Base-by-base conservation (phyloP, 306 rosid genomes). In the Cicer judaicum region DNA sequence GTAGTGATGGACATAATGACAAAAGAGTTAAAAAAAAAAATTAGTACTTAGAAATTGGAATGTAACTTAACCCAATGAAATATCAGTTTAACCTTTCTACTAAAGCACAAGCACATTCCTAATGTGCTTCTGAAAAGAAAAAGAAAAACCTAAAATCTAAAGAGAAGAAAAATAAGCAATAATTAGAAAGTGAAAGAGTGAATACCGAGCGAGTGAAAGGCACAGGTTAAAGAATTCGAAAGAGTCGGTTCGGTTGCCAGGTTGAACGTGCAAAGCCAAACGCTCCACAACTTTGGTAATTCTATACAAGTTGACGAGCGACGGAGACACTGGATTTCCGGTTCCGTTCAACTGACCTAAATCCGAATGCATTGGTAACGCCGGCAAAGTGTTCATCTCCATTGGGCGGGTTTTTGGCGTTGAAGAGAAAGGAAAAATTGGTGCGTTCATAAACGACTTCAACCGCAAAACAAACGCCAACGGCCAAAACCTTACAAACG, bases 181-280 rank as follows among this genome's bases (percentile, higher is more conserved):
- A 18, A 64, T 6, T 18, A n/a, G 15, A 38, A 60, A 44, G 14
- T n/a, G 16, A 21, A 11, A 19, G 59, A 15, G 11, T 13, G 54
- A 46, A 49, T 63, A 88, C 94, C 89, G 68, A 16, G 97, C 74
- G 56, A 92, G 97, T 68, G 90, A 72, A 63, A 88, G 82, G 74
- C 93, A 88, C 55, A 80, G 84, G 15, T 55, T 52, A 39, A 56
- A 80, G 72, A 89, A 80, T 42, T 92, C 90, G n/a, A 0, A 2
- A 66, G 79, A 5, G 29, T 87, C 84, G 64, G 38, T 2, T 3
- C 38, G 66, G 66, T 7, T 36, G 14, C 89, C 89, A 5, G 69
- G 66, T 9, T 39, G 71, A 47, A 81, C 15, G 73, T 83, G 73
- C 40, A 13, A 0, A 19, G 76, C 67, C 75, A 92, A 80, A 53